A percentile compares a stretch with the other conserved stretches of the same genome.
Evolutionary conservation across 2,329 filamentous ascomycete genomes (phyloP).

Genomic region (Calonectria ilicicola): DNA sequence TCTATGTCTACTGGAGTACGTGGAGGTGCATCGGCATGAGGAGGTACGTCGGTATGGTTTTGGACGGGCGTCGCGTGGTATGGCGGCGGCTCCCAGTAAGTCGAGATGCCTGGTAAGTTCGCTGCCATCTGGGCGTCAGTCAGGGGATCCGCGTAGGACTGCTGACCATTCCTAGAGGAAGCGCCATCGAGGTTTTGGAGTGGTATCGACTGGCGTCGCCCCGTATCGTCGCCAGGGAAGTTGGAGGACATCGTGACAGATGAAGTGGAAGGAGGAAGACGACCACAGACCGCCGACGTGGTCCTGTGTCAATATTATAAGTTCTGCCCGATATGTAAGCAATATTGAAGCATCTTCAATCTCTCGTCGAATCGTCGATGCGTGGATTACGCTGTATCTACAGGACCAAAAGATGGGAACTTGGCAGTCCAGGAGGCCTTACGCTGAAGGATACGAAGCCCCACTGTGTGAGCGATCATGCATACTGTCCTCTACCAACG

Average conservation of each 20-base stretch:
- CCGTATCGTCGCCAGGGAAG: constrained; percentile 40
- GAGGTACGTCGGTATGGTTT: constrained; percentile 48
- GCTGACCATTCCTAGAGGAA: constrained; percentile 25
- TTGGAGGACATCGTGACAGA: constrained; percentile 46
- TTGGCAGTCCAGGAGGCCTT: constrained; percentile 38
- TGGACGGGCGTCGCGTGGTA: constrained; percentile 49
- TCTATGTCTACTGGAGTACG: constrained; percentile 69
- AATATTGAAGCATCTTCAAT: constrained; percentile 36
- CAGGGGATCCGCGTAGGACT: constrained; percentile 17
- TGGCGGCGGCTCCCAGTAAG: constrained; percentile 65
- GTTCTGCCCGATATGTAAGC: constrained; percentile 11
- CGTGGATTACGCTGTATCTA: constrained; percentile 29
- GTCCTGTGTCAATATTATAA: constrained; percentile 38
- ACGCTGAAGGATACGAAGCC: constrained; percentile 24
- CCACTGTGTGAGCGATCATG: constrained; percentile 25
- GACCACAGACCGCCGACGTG: constrained; percentile 34
- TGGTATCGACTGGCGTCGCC: constrained; percentile 70
- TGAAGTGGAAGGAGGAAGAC: constrained; percentile 18
- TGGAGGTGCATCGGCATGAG: constrained; percentile 49
- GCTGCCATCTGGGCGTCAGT: constrained; percentile 38
- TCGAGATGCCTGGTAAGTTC: constrained; percentile 58
- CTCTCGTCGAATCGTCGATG: constrained; percentile 17
- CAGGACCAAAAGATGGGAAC: constrained; percentile 26
- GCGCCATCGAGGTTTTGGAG: constrained; percentile 69
- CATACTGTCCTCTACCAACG: constrained; percentile 33